These are phyloP conservation scores for Candida gorgasii DNA, from an alignment of 805 yeast species.

Conservation along the genomic window DNA sequence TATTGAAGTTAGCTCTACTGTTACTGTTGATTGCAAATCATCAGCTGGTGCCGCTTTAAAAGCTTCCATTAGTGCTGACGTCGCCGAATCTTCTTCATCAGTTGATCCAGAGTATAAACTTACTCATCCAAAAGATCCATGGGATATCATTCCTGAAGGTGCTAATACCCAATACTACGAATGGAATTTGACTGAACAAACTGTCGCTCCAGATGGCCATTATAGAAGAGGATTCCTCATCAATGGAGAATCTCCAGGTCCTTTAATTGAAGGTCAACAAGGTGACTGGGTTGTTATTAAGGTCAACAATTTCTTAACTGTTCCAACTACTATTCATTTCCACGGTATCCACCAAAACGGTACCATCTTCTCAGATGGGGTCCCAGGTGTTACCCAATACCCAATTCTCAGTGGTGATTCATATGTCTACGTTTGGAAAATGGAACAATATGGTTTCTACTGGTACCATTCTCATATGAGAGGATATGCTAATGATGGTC, in stretches of 20 bases:
- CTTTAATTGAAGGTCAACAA: slow-evolving; percentile 37
- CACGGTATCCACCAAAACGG: slow-evolving; percentile 53
- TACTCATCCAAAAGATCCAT: background rate
- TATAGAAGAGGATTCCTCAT: slow-evolving; percentile 33
- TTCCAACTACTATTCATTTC: slow-evolving; percentile 49
- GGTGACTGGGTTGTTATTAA: slow-evolving; percentile 36
- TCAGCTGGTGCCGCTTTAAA: background rate
- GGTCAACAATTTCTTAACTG: slow-evolving; percentile 39
- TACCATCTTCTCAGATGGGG: slow-evolving; percentile 53
- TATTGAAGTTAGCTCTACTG: background rate
- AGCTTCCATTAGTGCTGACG: background rate
- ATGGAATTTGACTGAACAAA: slow-evolving; percentile 15
- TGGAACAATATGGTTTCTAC: slow-evolving; percentile 48
- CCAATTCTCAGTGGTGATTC: slow-evolving; percentile 45
- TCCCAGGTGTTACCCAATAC: slow-evolving; percentile 50
- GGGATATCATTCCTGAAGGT: slow-evolving; percentile 7
- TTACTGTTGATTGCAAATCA: background rate
- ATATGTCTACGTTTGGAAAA: slow-evolving; percentile 44
- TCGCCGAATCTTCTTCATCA: background rate
- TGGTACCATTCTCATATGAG: slow-evolving; percentile 59
- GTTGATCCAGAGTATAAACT: background rate
- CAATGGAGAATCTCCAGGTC: slow-evolving; percentile 54
- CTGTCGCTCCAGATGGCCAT: slow-evolving; percentile 32
- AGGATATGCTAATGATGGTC: slow-evolving; percentile 50
- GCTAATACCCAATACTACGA: slow-evolving; percentile 10